Evolutionary conservation across 805 yeast species (phyloP), one percentile per base, ranked within the genome.

Genomic region (Candida coleopterorum): DNA sequence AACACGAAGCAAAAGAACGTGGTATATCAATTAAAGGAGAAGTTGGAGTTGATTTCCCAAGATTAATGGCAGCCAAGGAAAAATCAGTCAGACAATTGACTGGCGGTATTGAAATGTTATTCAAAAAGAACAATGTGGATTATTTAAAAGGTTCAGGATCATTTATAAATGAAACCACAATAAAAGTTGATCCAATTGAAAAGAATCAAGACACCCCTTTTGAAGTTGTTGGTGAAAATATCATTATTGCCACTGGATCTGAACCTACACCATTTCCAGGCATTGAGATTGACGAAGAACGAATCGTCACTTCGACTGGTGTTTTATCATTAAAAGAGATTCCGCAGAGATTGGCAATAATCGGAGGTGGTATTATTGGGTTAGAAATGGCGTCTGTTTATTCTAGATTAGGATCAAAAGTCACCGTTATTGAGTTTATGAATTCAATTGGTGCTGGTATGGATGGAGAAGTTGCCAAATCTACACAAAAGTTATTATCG

Each of bases 351-450:
- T 56, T 93, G 58, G 83, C 90, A 49, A 80, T 93, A 67, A 90
- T 93, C 55, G 99, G 99, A 62, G 99, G 96, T 69, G 98, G 99
- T 75, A 90, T 93, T 70, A 93, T 93, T 61, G 99, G 99, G 58
- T 78, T 93, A 51, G 99, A 93, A 73, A 93, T 93, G 96, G 98
- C 96, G 46, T 89, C 97, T 18, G 99, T 93, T 32, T 93, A 94
- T 82, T 70, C 89, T 41, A 80, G 98, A 68, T 71, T 93, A 54
- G 99, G 99, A 30, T 71, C 96, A 29, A 88, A 93, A 70, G 98
- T 93, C 46, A 90, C 97, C 29, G 83, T 93, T 39, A 69, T 93
- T 43, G 99, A 93, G 75, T 93, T 77, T 79, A 86, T 81, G 64
- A 72, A 74, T 53, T 75, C 93, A 46, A 83, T 93, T 58, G 98